Evolutionary conservation across 176 grass and related monocot species (phyloP).

Genomic region (Phoenix dactylifera): DNA sequence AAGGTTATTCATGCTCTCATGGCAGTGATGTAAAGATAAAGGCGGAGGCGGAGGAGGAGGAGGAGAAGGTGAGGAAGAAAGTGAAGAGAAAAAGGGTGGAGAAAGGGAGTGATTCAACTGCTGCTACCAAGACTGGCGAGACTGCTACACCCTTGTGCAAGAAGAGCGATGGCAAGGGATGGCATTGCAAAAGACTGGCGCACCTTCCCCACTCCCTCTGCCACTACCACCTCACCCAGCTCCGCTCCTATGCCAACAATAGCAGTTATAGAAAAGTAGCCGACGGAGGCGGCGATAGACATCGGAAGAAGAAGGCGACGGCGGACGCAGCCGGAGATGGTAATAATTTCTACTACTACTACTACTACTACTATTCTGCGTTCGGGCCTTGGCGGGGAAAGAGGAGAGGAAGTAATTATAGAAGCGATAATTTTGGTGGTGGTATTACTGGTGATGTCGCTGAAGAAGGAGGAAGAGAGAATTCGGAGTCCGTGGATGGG

Average conservation of each 20-base stretch:
- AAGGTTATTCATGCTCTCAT: no score
- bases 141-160: conserved; percentile 15
- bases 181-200: conserved; percentile 22
- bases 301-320: background rate
- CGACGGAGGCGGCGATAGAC: no score
- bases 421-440: background rate
- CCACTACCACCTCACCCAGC: conserved; percentile 23
- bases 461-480: background rate
- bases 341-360: background rate
- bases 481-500: background rate
- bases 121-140: background rate
- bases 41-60: background rate
- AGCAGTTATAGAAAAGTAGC: no score
- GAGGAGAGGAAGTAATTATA: background rate
- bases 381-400: background rate
- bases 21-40: no score
- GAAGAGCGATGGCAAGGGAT: conserved; percentile 42
- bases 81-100: background rate
- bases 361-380: conserved; percentile 4
- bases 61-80: conserved; percentile 18
- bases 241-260: conserved; percentile 10
- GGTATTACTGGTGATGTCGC: background rate
- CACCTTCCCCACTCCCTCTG: conserved; percentile 27
- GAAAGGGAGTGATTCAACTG: no score
- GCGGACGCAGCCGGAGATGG: background rate